Percentiles rank a stretch among this genome's conserved stretches.
Evolutionary conservation across 345 rosid genomes (phyloP).

Genomic region (Mallotus nudiflorus): DNA sequence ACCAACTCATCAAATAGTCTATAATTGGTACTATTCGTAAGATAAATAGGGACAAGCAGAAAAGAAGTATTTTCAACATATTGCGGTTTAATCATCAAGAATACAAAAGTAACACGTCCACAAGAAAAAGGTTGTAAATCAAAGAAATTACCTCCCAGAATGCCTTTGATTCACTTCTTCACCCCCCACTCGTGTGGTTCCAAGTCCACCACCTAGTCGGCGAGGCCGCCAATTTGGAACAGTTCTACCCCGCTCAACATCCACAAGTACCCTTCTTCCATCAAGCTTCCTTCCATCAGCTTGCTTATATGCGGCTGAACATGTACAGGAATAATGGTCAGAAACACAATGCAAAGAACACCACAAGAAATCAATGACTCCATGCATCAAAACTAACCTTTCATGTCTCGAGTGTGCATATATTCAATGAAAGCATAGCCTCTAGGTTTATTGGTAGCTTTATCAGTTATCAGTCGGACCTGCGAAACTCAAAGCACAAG

Average conservation of each 20-base stretch:
- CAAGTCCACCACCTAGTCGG: conserved; percentile 99
- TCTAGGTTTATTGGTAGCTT: conserved; percentile 75
- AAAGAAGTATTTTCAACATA: background rate
- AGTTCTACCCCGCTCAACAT: conserved; percentile 97
- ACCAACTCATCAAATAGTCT: background rate
- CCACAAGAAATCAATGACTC: background rate
- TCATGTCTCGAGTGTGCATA: conserved; percentile 95
- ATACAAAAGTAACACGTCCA: background rate
- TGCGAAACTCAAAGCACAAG: conserved; percentile 43
- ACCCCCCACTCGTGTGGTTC: conserved; percentile 83
- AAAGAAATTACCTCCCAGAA: conserved; percentile 41
- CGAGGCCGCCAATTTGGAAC: conserved; percentile 99
- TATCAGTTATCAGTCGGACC: conserved; percentile 80
- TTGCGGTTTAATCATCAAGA: background rate
- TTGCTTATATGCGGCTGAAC: conserved; percentile 93
- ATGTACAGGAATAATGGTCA: conserved; percentile 17
- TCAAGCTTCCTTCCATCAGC: conserved; percentile 99
- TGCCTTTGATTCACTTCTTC: conserved; percentile 66
- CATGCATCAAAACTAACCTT: conserved; percentile 48
- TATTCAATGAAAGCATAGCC: conserved; percentile 97
- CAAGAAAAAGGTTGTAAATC: background rate
- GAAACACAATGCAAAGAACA: background rate
- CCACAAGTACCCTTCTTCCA: conserved; percentile 96
- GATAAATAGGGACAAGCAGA: background rate
- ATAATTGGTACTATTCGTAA: background rate